Base-by-base conservation (phyloP, 352 stramenopile species). In the Phytopythium mirpurense region DNA sequence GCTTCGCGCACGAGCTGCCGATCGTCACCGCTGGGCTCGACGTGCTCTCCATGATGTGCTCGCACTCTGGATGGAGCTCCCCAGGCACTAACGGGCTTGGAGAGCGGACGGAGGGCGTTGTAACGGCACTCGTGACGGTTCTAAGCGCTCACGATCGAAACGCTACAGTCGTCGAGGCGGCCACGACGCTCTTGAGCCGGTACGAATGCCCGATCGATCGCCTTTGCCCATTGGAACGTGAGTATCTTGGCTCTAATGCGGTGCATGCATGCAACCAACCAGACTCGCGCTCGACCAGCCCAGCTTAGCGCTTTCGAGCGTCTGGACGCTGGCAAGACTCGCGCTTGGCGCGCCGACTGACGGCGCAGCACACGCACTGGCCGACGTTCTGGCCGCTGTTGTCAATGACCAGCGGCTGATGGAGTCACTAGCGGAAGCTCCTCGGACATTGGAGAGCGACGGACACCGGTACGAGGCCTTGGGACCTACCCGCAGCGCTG, bases 41-140 rank as follows among this genome's bases (percentile, higher is more conserved):
- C 42, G 41, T 88, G 15, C 48, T 89, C 0, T 74, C 81, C 26
- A 77, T 75, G n/a, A 48, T 87, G 7, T 78, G 74, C 24, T 34
- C 23, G 1, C 41, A 47, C 16, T 47, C 41, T 7, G 21, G 24
- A 7, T 47, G 23, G 41, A 34, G 24, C 41, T 47, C 23, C 2
- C 24, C 41, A 18, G 27, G 41, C 15, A 6, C 4, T 7, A 3
- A 47, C 3, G 41, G 41, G 2, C 14, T 47, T 5, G 41, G 8
- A 9, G 18, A 47, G 4, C 41, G 15, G 15, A 34, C 21, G 9
- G 14, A 34, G 21, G 41, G 34, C 1, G 16, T 34, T 23, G 18
- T 21, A 3, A n/a, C 7, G 23, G 34, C 24, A n/a, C 11, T 47
- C 15, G 24, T 34, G 41, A 14, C 24, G 24, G 14, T 47, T n/a